Evolutionary conservation across 2,329 filamentous ascomycete genomes (phyloP).

Genomic region (Elsinoe ampelina): DNA sequence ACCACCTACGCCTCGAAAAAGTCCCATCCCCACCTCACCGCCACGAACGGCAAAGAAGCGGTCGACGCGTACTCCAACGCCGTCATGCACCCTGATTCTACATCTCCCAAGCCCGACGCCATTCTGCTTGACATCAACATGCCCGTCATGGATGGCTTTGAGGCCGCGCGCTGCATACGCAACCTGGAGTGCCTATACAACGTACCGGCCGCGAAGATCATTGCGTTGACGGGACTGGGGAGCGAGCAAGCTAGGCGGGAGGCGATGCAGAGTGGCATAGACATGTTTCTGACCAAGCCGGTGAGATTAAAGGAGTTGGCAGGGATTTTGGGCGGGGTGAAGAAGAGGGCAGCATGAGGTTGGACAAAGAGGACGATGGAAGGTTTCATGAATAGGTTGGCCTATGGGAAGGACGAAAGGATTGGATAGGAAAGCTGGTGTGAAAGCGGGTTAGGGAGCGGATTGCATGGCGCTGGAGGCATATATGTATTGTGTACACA

Average conservation of each 20-base stretch:
- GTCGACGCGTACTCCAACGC: conserved; percentile 34
- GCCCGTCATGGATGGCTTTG: conserved; percentile 21
- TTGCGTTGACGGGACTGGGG: conserved; percentile 20
- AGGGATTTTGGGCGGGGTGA: not conserved
- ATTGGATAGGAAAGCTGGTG: not conserved
- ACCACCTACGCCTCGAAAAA: conserved; percentile 26
- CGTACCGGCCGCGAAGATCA: conserved; percentile 19
- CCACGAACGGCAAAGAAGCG: conserved; percentile 41
- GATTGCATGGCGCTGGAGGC: not conserved
- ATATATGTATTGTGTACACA: not conserved
- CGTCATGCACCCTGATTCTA: not conserved
- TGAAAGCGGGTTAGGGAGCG: not conserved
- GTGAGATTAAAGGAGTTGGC: conserved; percentile 26
- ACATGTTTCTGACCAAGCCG: conserved; percentile 26
- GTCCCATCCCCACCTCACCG: conserved; percentile 34
- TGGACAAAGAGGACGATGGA: not conserved
- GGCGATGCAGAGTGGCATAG: conserved; percentile 25
- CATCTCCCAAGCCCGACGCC: conserved; percentile 5
- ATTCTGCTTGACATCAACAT: conserved; percentile 17
- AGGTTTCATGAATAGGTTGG: too few species aligned
- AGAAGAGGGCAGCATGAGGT: not conserved
- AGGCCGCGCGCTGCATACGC: conserved; percentile 26
- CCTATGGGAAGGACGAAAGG: not conserved
- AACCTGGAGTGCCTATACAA: conserved; percentile 23
- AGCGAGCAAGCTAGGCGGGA: conserved; percentile 19